Evolutionary conservation across 306 rosid species (phyloP).

Genomic region (Canavalia ensiformis): DNA sequence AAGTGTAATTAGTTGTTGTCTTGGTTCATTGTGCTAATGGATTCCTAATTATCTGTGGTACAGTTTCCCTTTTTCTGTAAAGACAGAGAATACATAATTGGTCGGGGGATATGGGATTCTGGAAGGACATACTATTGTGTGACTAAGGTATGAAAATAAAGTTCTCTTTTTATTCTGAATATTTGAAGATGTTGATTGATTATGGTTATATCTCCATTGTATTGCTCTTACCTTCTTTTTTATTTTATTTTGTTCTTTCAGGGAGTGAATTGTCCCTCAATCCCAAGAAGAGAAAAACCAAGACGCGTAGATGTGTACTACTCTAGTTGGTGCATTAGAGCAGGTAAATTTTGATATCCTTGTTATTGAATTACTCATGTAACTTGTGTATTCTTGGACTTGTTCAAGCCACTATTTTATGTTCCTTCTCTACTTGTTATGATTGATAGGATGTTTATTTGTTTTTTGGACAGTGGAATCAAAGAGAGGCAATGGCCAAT

Average conservation of each 20-base stretch:
- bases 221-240: conserved; percentile 13
- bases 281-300: conserved; percentile 61
- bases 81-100: conserved; percentile 77
- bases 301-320: conserved; percentile 68
- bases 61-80: conserved; percentile 82
- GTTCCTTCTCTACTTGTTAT: not conserved
- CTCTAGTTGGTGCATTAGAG: conserved; percentile 83
- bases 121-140: conserved; percentile 73
- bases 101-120: conserved; percentile 72
- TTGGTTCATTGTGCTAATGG: conserved; percentile 44
- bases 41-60: conserved; percentile 41
- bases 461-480: conserved; percentile 71
- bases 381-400: not conserved
- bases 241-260: conserved; percentile 20
- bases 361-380: not conserved
- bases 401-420: not conserved
- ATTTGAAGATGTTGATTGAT: conserved; percentile 13
- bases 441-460: conserved; percentile 24
- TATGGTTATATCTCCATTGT: not conserved
- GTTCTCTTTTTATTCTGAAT: conserved; percentile 6
- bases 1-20: not conserved
- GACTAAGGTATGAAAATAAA: conserved; percentile 63
- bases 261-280: conserved; percentile 66
- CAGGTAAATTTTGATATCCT: conserved; percentile 51
- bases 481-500: conserved; percentile 63